phyloP scores from a whole-genome alignment of 129 eudicot species.

The Heracleum sosnowskyi region DNA sequence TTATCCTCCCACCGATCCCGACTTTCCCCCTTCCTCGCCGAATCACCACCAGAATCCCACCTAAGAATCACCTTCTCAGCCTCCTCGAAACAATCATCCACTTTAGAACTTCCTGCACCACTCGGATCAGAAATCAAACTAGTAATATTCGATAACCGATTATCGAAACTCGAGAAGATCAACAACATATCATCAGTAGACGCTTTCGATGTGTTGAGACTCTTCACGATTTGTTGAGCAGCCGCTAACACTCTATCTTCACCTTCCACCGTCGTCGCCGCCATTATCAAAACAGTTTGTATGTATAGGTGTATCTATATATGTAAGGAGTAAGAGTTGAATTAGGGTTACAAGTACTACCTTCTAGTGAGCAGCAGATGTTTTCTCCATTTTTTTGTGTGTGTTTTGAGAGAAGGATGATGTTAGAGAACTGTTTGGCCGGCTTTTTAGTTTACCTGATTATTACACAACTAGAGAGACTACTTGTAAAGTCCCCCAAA shows the following conservation, averaged over 20 bases:
- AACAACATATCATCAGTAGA: slow-evolving; percentile 67
- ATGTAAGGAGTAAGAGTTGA: too few relatives aligned
- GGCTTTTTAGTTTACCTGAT: neutral
- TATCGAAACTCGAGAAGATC: slow-evolving; percentile 62
- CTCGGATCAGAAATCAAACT: slow-evolving; percentile 22
- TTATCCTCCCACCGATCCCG: slow-evolving; percentile 19
- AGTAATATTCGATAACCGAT: slow-evolving; percentile 63
- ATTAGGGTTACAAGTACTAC: slow-evolving; percentile 20
- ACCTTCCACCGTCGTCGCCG: slow-evolving; percentile 59
- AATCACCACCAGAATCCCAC: slow-evolving; percentile 25
- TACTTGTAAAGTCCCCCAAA: neutral
- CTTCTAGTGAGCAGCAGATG: neutral
- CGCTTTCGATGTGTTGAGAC: slow-evolving; percentile 43
- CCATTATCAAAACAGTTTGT: slow-evolving; percentile 17
- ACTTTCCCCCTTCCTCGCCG: neutral
- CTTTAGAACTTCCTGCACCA: too few relatives aligned
- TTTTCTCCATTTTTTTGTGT: neutral
- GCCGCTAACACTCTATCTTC: slow-evolving; percentile 74
- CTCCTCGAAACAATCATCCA: slow-evolving; percentile 28
- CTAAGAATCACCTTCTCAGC: slow-evolving; percentile 55
- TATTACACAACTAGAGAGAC: neutral
- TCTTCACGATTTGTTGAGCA: slow-evolving; percentile 73
- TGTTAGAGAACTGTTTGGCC: neutral
- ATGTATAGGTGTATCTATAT: neutral
- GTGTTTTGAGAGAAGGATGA: neutral